A percentile compares a stretch with the other conserved stretches of the same genome.
Conservation (phyloP, 2,329 filamentous ascomycete species). For the Penicillium sp. region DNA sequence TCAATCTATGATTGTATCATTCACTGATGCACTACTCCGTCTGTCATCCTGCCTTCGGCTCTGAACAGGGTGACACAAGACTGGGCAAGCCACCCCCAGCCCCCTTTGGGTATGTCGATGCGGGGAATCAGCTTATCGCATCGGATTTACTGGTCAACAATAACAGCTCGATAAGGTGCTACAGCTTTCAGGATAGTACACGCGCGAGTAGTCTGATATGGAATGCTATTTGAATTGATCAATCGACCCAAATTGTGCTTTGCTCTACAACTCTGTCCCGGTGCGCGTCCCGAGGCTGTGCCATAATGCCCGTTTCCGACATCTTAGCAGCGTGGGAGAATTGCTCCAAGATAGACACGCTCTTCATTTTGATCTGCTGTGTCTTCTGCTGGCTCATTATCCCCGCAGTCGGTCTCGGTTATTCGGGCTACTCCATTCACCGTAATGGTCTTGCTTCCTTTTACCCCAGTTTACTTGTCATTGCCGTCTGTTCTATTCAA, state of each 20-base stretch:
- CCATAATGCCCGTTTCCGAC: not conserved
- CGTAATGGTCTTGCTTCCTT: conserved; percentile 54
- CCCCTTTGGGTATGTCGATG: not conserved
- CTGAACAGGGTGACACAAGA: not conserved
- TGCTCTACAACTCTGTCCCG: not conserved
- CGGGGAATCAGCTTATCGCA: not conserved
- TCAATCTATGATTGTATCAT: conserved; percentile 5
- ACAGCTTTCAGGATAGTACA: not conserved
- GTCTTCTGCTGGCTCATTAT: conserved; percentile 59
- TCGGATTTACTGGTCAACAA: not conserved
- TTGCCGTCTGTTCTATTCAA: conserved; percentile 55
- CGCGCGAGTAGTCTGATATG: not conserved
- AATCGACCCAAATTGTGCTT: not conserved
- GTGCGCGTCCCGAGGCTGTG: not conserved
- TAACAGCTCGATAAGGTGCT: not conserved
- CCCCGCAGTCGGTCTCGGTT: conserved; percentile 56
- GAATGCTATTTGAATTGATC: not conserved
- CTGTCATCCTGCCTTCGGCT: no score
- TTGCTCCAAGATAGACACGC: conserved; percentile 57
- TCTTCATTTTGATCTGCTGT: conserved; percentile 56
- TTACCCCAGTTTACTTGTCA: conserved; percentile 53
- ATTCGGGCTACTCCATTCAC: conserved; percentile 55
- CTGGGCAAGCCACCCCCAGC: not conserved
- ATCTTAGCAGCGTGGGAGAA: conserved; percentile 54
- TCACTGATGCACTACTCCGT: not conserved